phyloP scores from a whole-genome alignment of 129 eudicot species.

The carrot (Daucus carota) region DNA sequence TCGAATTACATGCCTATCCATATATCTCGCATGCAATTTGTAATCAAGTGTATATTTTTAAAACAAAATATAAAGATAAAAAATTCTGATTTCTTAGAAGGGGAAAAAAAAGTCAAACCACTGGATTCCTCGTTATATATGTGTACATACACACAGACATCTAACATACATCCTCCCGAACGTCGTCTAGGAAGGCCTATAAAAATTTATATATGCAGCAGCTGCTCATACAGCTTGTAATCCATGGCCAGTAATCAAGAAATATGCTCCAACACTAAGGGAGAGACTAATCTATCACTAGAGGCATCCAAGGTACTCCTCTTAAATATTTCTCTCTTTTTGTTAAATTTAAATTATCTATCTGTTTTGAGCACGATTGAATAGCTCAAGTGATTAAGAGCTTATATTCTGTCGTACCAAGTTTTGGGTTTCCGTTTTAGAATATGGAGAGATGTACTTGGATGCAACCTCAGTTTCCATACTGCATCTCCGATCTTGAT shows the following conservation, averaged over 20 bases:
- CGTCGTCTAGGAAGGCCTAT: neutral
- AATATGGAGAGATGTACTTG: no score
- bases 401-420: no score
- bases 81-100: neutral
- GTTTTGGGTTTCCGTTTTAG: no score
- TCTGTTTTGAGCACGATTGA: no score
- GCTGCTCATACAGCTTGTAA: neutral
- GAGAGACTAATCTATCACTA: neutral
- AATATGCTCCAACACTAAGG: neutral
- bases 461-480: no score
- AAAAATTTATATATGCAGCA: neutral
- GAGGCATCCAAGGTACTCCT: conserved; percentile 3
- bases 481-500: no score
- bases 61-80: neutral
- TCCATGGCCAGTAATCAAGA: neutral
- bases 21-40: no score
- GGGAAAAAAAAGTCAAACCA: neutral
- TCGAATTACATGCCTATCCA: no score
- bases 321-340: no score
- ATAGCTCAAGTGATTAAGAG: no score
- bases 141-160: neutral
- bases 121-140: neutral
- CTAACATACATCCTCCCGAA: neutral
- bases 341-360: no score
- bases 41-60: neutral